Conservation (phyloP, 192 early-diverging fungal species). For the Rhizoclosmatium sp. region DNA sequence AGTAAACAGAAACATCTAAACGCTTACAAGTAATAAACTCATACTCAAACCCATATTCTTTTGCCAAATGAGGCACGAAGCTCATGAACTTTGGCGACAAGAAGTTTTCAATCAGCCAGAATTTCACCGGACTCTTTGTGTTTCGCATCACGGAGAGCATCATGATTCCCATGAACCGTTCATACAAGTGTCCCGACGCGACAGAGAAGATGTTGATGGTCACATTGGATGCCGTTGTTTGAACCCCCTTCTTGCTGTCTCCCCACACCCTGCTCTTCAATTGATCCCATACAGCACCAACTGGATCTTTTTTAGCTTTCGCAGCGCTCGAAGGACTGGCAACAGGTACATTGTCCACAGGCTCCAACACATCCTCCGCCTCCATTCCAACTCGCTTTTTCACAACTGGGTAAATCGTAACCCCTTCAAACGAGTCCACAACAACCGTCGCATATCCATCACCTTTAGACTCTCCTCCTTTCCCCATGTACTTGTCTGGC, state of each 20-base stretch:
- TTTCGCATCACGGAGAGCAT: slow-evolving; percentile 89
- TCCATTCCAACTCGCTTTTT: slow-evolving; percentile 84
- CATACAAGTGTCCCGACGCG: slow-evolving; percentile 97
- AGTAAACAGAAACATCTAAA: neutral
- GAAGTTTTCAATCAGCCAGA: slow-evolving; percentile 99
- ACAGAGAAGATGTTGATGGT: slow-evolving; percentile 97
- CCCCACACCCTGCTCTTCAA: slow-evolving; percentile 45
- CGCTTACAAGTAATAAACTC: slow-evolving; percentile 88
- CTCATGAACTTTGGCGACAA: slow-evolving; percentile 95
- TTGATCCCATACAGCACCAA: slow-evolving; percentile 60
- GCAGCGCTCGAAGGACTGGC: neutral
- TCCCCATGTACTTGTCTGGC: slow-evolving; percentile 34
- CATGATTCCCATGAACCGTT: slow-evolving; percentile 98
- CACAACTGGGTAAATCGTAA: slow-evolving; percentile 83
- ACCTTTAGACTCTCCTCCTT: slow-evolving; percentile 16
- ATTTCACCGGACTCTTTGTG: slow-evolving; percentile 91
- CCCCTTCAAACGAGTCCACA: slow-evolving; percentile 82
- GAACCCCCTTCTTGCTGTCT: neutral
- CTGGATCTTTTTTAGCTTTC: slow-evolving; percentile 23
- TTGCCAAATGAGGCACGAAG: slow-evolving; percentile 89
- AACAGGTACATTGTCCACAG: neutral
- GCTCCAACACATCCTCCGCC: slow-evolving; percentile 70
- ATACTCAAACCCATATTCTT: slow-evolving; percentile 88
- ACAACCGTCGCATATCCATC: slow-evolving; percentile 63
- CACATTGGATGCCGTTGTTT: slow-evolving; percentile 5